phyloP scores from a whole-genome alignment of 140 eudicot species.

The Erigeron philadelphicus region DNA sequence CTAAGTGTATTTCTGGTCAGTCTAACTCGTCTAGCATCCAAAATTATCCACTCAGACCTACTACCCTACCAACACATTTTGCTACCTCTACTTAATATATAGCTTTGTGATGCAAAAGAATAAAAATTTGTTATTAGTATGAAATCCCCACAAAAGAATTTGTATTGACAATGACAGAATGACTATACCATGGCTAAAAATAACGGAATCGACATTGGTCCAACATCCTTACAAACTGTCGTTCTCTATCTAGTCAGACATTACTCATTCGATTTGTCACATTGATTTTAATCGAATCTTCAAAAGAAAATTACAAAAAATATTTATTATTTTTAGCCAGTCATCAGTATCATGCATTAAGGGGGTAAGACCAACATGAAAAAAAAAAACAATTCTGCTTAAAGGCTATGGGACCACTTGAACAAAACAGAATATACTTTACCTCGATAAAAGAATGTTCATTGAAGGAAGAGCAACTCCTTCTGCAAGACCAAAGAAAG shows the following conservation, averaged over 20 bases:
- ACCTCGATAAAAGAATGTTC: conserved; percentile 83
- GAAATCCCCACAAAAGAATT: not conserved
- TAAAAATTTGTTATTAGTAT: not conserved
- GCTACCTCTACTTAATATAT: not conserved
- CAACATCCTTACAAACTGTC: no score
- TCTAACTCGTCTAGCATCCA: not conserved
- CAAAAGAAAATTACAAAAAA: not conserved
- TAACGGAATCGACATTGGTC: no score
- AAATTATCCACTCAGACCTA: not conserved
- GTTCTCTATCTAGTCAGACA: no score
- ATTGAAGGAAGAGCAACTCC: conserved; percentile 94
- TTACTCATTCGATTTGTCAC: no score
- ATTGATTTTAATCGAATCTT: not conserved
- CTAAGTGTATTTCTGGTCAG: not conserved
- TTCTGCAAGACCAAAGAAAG: conserved; percentile 90
- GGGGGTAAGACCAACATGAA: not conserved
- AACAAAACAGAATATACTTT: conserved; percentile 9
- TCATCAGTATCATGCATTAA: conserved; percentile 5
- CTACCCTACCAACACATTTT: not conserved
- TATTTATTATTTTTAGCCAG: not conserved
- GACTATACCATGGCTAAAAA: no score
- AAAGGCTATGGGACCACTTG: not conserved
- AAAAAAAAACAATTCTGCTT: not conserved
- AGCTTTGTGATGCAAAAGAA: not conserved
- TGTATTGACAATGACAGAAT: not conserved